phyloP scores from a whole-genome alignment of 2,329 filamentous ascomycete genomes.

The Penicillium crustosum region DNA sequence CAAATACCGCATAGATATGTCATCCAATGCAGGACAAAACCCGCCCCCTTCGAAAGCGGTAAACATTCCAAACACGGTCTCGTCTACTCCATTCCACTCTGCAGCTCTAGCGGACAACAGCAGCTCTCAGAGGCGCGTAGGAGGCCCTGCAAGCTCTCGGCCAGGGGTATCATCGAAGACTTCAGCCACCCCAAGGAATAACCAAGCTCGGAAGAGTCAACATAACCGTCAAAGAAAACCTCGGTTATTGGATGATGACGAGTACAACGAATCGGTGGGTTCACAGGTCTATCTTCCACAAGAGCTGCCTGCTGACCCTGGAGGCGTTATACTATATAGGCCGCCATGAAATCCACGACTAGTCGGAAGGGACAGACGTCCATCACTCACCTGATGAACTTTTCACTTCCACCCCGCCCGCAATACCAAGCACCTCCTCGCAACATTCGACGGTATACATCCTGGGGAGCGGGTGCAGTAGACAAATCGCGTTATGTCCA shows the following conservation, averaged over 20 bases:
- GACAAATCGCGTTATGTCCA: conserved; percentile 94
- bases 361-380: conserved; percentile 89
- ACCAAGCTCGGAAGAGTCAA: conserved; percentile 73
- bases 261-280: conserved; percentile 75
- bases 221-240: conserved; percentile 80
- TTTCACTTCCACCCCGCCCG: conserved; percentile 74
- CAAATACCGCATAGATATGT: conserved; percentile 34
- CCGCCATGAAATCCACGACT: conserved; percentile 62
- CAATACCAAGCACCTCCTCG: conserved; percentile 58
- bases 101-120: conserved; percentile 35
- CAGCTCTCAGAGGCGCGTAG: conserved; percentile 42
- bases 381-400: conserved; percentile 95
- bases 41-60: conserved; percentile 41
- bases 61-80: conserved; percentile 35
- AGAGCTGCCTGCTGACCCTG: conserved; percentile 18
- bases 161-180: conserved; percentile 41
- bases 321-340: conserved; percentile 38
- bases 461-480: conserved; percentile 77
- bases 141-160: conserved; percentile 44
- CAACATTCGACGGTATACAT: conserved; percentile 68
- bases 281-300: conserved; percentile 6
- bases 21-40: conserved; percentile 40
- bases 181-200: conserved; percentile 58
- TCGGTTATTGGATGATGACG: conserved; percentile 76
- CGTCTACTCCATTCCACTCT: conserved; percentile 36